Evolutionary conservation across 2,329 filamentous ascomycete genomes (phyloP), one percentile per base, ranked within the genome.

Genomic region (Colletotrichum sp.): DNA sequence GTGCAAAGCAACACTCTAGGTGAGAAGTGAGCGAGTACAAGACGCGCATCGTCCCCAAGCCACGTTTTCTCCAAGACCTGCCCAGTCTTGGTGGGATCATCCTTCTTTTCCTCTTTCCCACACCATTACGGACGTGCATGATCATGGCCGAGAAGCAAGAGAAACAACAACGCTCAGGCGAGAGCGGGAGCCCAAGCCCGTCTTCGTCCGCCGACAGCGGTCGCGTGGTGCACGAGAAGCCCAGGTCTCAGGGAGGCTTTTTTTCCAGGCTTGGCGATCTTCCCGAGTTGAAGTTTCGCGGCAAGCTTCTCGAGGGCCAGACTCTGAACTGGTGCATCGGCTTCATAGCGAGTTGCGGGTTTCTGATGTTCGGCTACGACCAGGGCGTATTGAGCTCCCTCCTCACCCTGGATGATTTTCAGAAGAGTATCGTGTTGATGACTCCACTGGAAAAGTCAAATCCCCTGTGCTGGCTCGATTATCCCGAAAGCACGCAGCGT

Each of bases 331-430:
- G 79, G 77, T 66, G 66, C 68, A 82, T 82, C 24, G 81, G 81
- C 4, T 75, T 81, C 72, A 82, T 82, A 64, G 81, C 81, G 2
- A 80, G 78, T 1, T 82, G 81, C 18, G 81, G 81, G 2, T 82
- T 82, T 69, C 77, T 81, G 64, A 81, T 81, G 79, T 81, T 82
- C 52, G 79, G 80, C 16, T 81, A 82, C 52, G 81, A 82, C 26
- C 80, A 82, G 64, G 66, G 81, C 12, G 82, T 83, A 1, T 71
- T 83, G 10, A 80, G 79, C n/a, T 80, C 79, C 9, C 78, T 81
- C 3, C 77, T 82, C 26, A 81, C 80, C 26, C 77, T 81, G 39
- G 80, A 81, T 34, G 77, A 79, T 72, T 82, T 82, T 63, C 80
- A 81, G 62, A 77, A 78, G 71, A 79, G 78, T 28, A 64, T 80